Conservation (phyloP, 352 stramenopile genomes). For the Pythium dissimile region DNA sequence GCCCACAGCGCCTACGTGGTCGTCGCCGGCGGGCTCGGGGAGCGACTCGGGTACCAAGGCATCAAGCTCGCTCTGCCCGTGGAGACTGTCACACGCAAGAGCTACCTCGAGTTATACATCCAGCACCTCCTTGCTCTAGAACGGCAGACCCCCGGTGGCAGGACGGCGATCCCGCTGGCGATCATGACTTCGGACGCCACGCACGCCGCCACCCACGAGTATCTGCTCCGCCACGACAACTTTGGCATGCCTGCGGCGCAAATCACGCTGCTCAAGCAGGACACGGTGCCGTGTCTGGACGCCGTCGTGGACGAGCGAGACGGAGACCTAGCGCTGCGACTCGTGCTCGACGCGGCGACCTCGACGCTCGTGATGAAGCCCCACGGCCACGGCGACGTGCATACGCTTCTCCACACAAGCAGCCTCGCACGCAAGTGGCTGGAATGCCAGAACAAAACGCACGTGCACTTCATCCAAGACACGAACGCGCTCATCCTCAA, state of each 20-base stretch:
- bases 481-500: conserved; percentile 97
- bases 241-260: conserved; percentile 93
- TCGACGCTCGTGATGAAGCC: conserved; percentile 91
- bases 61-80: conserved; percentile 97
- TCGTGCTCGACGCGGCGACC: conserved; percentile 8
- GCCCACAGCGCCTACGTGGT: conserved; percentile 93
- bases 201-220: conserved; percentile 81
- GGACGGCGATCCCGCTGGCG: conserved; percentile 84
- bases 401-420: conserved; percentile 88
- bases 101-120: conserved; percentile 94
- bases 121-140: conserved; percentile 93
- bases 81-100: conserved; percentile 87
- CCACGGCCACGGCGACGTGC: conserved; percentile 98
- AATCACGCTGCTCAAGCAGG: conserved; percentile 96
- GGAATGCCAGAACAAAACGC: conserved; percentile 78
- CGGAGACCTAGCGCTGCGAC: conserved; percentile 34
- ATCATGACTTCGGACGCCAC: conserved; percentile 99
- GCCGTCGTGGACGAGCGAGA: conserved; percentile 11
- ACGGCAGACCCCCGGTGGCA: conserved; percentile 24
- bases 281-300: conserved; percentile 92
- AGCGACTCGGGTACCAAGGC: conserved; percentile 94
- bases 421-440: conserved; percentile 72
- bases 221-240: conserved; percentile 90
- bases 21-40: conserved; percentile 96
- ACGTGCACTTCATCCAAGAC: conserved; percentile 95